These are phyloP conservation scores for Hansenula anomala DNA, from an alignment of 1,139 yeast genomes.

Conservation along the genomic window DNA sequence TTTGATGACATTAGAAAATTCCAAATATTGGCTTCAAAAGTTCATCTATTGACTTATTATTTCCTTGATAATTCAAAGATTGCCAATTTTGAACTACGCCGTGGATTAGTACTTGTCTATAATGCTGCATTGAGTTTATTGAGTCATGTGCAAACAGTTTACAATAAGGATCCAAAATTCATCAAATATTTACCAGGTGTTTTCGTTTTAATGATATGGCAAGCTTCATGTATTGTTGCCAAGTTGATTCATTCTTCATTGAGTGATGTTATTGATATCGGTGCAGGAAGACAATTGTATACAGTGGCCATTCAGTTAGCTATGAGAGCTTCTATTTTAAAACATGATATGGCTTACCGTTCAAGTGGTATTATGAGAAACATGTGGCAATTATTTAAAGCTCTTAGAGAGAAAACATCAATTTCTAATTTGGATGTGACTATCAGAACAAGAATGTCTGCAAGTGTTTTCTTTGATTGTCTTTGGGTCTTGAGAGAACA, in stretches of 20 bases:
- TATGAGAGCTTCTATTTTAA: constrained; percentile 75
- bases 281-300: constrained; percentile 69
- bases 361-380: constrained; percentile 92
- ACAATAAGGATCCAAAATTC: constrained; percentile 54
- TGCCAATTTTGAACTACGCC: constrained; percentile 47
- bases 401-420: constrained; percentile 18
- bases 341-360: constrained; percentile 89
- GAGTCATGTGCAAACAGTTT: constrained; percentile 60
- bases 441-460: constrained; percentile 82
- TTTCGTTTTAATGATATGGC: constrained; percentile 81
- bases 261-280: constrained; percentile 59
- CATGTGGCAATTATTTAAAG: constrained; percentile 79
- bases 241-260: constrained; percentile 74
- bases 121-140: constrained; percentile 73
- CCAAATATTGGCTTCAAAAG: constrained; percentile 65
- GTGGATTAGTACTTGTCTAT: constrained; percentile 72
- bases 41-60: constrained; percentile 76
- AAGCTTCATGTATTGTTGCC: constrained; percentile 80
- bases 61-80: constrained; percentile 57
- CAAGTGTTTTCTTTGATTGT: constrained; percentile 88
- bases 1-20: constrained; percentile 66
- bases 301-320: constrained; percentile 66
- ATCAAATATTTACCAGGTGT: constrained; percentile 81
- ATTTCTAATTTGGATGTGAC: constrained; percentile 40
- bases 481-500: constrained; percentile 78